Base-by-base conservation (phyloP, 495 filamentous ascomycete species). In the Aeminium ludgeri region DNA sequence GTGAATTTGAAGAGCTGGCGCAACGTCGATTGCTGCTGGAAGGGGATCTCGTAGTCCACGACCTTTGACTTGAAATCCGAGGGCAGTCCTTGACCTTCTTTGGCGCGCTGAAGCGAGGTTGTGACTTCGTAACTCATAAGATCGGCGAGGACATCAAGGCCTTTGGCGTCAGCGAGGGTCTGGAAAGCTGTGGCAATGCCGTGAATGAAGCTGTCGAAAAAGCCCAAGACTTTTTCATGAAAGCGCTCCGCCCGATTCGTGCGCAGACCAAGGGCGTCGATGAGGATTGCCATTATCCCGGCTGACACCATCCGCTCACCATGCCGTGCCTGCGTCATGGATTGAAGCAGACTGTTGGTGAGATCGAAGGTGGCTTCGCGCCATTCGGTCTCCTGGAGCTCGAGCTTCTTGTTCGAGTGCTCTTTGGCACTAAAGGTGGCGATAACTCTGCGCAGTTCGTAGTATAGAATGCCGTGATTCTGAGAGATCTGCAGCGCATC, bases 1-100 rank as follows among this genome's bases (percentile, higher is more conserved):
- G 92, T 82, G 54, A 96, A 92, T 55, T 91, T 92, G 62, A 95
- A 83, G 34, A 95, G 69, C 74, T 81, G 86, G 45, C 87, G 86
- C 12, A 96, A 67, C 6, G 81, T 82, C 59, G 93, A 82, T 53
- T 96, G 89, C 44, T 89, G 80, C 55, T 82, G 80, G 55, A 78
- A 93, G 0, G 86, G 82, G 41, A 96, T 86, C 48, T 82, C 71
- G 54, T 95, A 99, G 58, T 99, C 91, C 13, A 86, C 79, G 16
- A 78, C 65, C 23, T 78, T 72, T 20, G 82, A 89, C 44, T 82
- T 82, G 61, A 80, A 81, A 17, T 76, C 67, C n/a, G 67, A 54
- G 31, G 74, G 76, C 32, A 93, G 86, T 3, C 89, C 91, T 34
- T 70, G 64, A 12, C 80, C 80, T 40, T 66, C 54, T 19, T 66